Evolutionary conservation across 305 asterid genomes (phyloP).

Genomic region (Caryopteris hybrid): DNA sequence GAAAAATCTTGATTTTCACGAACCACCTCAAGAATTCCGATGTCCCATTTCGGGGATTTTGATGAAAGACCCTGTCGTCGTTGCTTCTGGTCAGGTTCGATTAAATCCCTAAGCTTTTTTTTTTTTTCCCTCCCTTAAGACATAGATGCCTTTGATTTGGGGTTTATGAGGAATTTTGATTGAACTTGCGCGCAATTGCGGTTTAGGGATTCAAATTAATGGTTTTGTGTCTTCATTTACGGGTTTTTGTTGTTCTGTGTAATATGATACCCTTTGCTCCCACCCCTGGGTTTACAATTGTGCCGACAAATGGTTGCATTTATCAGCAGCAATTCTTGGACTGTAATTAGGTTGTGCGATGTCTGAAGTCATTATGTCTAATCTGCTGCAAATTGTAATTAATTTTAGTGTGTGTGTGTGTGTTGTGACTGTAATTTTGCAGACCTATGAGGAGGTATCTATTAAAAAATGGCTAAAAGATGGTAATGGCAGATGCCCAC

Average conservation of each 20-base stretch:
- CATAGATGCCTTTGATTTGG: neutral
- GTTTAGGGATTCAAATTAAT: neutral
- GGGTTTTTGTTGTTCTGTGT: neutral
- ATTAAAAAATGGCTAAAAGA: constrained; percentile 38
- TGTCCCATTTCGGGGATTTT: constrained; percentile 48
- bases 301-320: neutral
- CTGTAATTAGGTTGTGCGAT: neutral
- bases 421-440: constrained; percentile 8
- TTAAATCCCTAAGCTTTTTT: neutral
- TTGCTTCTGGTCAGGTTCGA: constrained; percentile 57
- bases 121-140: neutral
- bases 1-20: neutral
- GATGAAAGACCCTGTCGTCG: constrained; percentile 55
- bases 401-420: too few species aligned
- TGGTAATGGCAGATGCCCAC: constrained; percentile 36
- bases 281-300: too few species aligned
- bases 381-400: neutral
- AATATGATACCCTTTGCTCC: too few species aligned
- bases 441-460: constrained; percentile 38
- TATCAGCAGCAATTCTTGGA: constrained; percentile 1
- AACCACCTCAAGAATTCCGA: constrained; percentile 33
- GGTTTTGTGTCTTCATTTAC: neutral
- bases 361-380: neutral
- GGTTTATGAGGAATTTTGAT: neutral
- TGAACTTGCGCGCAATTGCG: neutral